Percentiles rank a stretch among this genome's conserved stretches.
Evolutionary conservation across 495 filamentous ascomycete species (phyloP).

Genomic region (Talaromyces proteolyticus): DNA sequence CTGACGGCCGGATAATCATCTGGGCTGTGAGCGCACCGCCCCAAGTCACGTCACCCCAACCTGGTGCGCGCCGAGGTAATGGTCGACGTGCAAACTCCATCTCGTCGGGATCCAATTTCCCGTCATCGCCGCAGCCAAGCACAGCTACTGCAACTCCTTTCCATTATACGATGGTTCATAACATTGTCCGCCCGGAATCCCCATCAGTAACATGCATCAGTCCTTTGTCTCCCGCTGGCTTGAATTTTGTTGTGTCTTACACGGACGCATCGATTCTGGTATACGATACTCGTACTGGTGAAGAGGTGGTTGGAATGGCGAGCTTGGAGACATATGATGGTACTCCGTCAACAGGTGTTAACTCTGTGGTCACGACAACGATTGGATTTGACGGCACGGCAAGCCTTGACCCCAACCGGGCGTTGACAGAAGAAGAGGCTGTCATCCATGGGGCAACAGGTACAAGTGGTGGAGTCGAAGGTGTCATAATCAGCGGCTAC

Average conservation of each 20-base stretch:
- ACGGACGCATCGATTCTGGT: slow-evolving; percentile 84
- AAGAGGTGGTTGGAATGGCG: slow-evolving; percentile 87
- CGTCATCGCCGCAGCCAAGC: slow-evolving; percentile 83
- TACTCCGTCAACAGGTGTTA: slow-evolving; percentile 76
- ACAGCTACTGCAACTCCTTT: slow-evolving; percentile 65
- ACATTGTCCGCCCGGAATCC: slow-evolving; percentile 64
- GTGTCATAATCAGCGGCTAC: slow-evolving; percentile 89
- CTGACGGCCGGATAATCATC: slow-evolving; percentile 86
- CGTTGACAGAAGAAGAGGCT: slow-evolving; percentile 57
- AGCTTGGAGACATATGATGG: slow-evolving; percentile 90
- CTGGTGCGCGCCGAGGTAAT: slow-evolving; percentile 58
- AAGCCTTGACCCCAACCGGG: slow-evolving; percentile 57
- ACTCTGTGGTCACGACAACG: slow-evolving; percentile 84
- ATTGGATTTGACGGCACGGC: slow-evolving; percentile 67
- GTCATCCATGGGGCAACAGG: slow-evolving; percentile 77
- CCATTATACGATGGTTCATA: slow-evolving; percentile 69
- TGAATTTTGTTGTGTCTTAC: slow-evolving; percentile 90
- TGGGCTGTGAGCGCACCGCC: slow-evolving; percentile 95
- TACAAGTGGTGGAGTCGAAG: slow-evolving; percentile 76
- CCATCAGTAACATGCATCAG: slow-evolving; percentile 89
- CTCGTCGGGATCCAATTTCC: slow-evolving; percentile 84
- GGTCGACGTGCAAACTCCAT: slow-evolving; percentile 85
- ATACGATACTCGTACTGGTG: slow-evolving; percentile 85
- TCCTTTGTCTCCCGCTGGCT: slow-evolving; percentile 75
- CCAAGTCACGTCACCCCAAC: slow-evolving; percentile 71